These are phyloP conservation scores for Exophiala sp. DNA, from an alignment of 2,329 filamentous ascomycete genomes.

Conservation along the genomic window DNA sequence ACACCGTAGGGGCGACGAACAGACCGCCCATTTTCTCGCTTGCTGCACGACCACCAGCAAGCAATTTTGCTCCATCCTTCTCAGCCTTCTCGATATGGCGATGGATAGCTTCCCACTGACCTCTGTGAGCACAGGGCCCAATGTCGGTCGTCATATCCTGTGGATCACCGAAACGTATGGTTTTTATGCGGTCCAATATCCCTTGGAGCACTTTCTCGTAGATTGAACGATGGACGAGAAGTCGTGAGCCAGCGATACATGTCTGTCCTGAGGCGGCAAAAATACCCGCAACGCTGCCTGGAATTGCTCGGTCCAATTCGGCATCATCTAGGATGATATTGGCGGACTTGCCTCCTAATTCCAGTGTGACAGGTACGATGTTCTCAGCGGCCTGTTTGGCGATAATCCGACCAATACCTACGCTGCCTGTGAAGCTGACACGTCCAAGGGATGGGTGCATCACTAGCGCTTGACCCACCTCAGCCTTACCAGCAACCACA, in stretches of 20 bases:
- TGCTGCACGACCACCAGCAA: constrained; percentile 36
- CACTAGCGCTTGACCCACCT: constrained; percentile 65
- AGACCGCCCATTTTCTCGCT: constrained; percentile 40
- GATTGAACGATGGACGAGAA: constrained; percentile 54
- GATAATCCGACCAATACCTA: constrained; percentile 65
- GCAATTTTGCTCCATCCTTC: constrained; percentile 33
- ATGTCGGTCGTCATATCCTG: constrained; percentile 33
- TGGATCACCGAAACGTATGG: constrained; percentile 45
- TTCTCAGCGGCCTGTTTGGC: constrained; percentile 69
- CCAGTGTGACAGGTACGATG: constrained; percentile 59
- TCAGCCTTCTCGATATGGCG: constrained; percentile 40
- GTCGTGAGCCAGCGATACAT: constrained; percentile 56
- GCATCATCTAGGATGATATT: constrained; percentile 56
- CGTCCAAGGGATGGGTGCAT: constrained; percentile 67
- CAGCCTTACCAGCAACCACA: constrained; percentile 68
- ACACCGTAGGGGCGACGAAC: constrained; percentile 39
- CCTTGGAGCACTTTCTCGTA: constrained; percentile 43
- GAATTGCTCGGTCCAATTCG: constrained; percentile 53
- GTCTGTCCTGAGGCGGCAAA: constrained; percentile 59
- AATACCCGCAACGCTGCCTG: constrained; percentile 46
- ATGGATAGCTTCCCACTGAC: constrained; percentile 42
- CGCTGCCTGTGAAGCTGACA: constrained; percentile 74
- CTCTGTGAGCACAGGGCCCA: constrained; percentile 41
- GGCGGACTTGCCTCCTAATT: constrained; percentile 58
- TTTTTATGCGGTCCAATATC: constrained; percentile 35